These are phyloP conservation scores for Suillus variegatus DNA, from an alignment of 768 basidiomycete species.

Conservation along the genomic window DNA sequence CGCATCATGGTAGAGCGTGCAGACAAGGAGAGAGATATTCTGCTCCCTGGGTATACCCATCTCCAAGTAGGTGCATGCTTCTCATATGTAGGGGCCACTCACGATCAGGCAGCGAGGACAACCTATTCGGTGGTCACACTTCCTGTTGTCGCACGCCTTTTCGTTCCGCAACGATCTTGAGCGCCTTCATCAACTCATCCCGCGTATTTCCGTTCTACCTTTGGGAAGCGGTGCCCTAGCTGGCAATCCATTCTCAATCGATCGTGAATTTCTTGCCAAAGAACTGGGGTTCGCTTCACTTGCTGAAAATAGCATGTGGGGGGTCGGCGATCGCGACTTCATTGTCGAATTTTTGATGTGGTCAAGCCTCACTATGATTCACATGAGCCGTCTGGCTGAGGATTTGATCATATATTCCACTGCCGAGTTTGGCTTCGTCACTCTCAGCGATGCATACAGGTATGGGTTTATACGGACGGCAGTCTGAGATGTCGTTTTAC, in stretches of 20 bases:
- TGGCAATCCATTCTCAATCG: slow-evolving; percentile 93
- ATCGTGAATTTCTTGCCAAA: slow-evolving; percentile 87
- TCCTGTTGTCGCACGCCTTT: slow-evolving; percentile 92
- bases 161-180: slow-evolving; percentile 91
- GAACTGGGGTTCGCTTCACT: slow-evolving; percentile 89
- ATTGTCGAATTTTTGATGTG: slow-evolving; percentile 98
- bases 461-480: slow-evolving; percentile 31
- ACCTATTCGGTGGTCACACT: slow-evolving; percentile 98
- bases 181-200: slow-evolving; percentile 78
- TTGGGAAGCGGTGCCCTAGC: slow-evolving; percentile 94
- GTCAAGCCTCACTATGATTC: slow-evolving; percentile 89
- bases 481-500: not conserved
- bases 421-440: slow-evolving; percentile 95
- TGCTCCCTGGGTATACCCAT: slow-evolving; percentile 97
- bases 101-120: slow-evolving; percentile 76
- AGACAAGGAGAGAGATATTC: slow-evolving; percentile 86
- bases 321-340: slow-evolving; percentile 96
- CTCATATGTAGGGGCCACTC: not conserved
- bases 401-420: slow-evolving; percentile 97
- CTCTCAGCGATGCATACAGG: slow-evolving; percentile 98
- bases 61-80: slow-evolving; percentile 67
- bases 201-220: slow-evolving; percentile 91
- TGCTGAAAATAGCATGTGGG: slow-evolving; percentile 96
- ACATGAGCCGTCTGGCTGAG: slow-evolving; percentile 93
- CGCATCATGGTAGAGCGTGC: slow-evolving; percentile 90